Conservation (phyloP, 2,329 filamentous ascomycete species). For the Botrytis paeoniae region DNA sequence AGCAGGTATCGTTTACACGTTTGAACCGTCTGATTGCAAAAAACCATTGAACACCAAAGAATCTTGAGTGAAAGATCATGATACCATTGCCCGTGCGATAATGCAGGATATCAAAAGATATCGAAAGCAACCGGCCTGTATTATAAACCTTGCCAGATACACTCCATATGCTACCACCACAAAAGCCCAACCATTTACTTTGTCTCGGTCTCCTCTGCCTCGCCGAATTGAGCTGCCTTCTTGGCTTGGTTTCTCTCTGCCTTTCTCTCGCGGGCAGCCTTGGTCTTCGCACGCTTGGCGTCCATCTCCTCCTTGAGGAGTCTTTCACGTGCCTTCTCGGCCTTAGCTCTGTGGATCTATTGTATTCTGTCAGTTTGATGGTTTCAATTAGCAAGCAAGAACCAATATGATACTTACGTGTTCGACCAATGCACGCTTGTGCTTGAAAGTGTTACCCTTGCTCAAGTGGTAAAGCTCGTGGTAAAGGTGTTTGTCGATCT, state of each 20-base stretch:
- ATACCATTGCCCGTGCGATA: slow-evolving; percentile 39
- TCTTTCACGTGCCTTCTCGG: slow-evolving; percentile 96
- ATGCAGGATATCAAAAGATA: slow-evolving; percentile 37
- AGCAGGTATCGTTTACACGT: slow-evolving; percentile 17
- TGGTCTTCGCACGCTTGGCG: slow-evolving; percentile 99
- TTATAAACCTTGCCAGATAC: slow-evolving; percentile 38
- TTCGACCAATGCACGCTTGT: slow-evolving; percentile 99
- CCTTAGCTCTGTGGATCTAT: slow-evolving; percentile 99
- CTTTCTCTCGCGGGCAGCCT: slow-evolving; percentile 99
- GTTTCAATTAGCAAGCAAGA: background rate
- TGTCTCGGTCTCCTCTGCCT: slow-evolving; percentile 51
- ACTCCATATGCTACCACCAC: slow-evolving; percentile 37
- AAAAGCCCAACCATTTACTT: slow-evolving; percentile 37
- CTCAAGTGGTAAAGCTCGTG: slow-evolving; percentile 99
- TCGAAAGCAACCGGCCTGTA: slow-evolving; percentile 38
- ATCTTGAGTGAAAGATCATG: slow-evolving; percentile 33
- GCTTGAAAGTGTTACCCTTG: slow-evolving; percentile 99
- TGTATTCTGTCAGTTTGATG: slow-evolving; percentile 28
- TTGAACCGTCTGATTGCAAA: slow-evolving; percentile 19
- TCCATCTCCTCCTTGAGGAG: slow-evolving; percentile 99
- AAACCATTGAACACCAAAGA: slow-evolving; percentile 22
- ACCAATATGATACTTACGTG: slow-evolving; percentile 72
- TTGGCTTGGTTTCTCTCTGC: slow-evolving; percentile 87
- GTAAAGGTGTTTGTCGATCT: slow-evolving; percentile 99
- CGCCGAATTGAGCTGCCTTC: slow-evolving; percentile 79